Evolutionary conservation across 2,329 filamentous ascomycete genomes (phyloP).

Genomic region (Penicillium olsonii): DNA sequence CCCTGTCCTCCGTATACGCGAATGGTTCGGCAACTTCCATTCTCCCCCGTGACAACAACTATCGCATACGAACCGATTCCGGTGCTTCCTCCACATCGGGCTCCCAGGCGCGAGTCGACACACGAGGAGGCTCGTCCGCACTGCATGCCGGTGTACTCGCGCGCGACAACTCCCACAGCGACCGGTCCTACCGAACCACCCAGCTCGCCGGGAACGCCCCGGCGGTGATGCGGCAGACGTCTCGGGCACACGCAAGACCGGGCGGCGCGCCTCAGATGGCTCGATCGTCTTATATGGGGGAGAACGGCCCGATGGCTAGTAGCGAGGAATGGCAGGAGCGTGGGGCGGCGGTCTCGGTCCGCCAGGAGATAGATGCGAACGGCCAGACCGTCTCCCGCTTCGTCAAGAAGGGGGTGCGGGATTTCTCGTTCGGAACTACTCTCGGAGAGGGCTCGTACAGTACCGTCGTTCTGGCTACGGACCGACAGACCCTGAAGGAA

Average conservation of each 20-base stretch:
- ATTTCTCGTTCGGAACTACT: constrained; percentile 89
- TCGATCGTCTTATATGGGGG: constrained; percentile 53
- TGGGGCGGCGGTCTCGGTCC: constrained; percentile 81
- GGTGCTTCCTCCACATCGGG: constrained; percentile 60
- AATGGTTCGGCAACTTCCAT: constrained; percentile 44
- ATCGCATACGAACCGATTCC: constrained; percentile 61
- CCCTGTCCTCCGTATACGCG: constrained; percentile 51
- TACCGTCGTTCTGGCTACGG: constrained; percentile 88
- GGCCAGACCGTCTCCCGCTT: constrained; percentile 79
- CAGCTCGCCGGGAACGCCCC: constrained; percentile 62
- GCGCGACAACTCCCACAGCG: constrained; percentile 69
- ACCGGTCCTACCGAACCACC: constrained; percentile 66
- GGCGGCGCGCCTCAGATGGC: constrained; percentile 37
- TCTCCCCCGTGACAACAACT: constrained; percentile 46
- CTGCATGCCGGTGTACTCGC: constrained; percentile 64
- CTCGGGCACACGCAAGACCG: constrained; percentile 64
- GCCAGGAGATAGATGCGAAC: constrained; percentile 80
- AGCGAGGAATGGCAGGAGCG: constrained; percentile 96
- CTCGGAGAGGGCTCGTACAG: constrained; percentile 97
- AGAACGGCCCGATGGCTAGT: constrained; percentile 62
- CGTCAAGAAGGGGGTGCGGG: constrained; percentile 95
- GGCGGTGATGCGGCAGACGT: constrained; percentile 73
- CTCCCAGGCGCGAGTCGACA: constrained; percentile 61
- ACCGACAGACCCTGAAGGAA: constrained; percentile 90
- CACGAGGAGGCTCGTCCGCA: constrained; percentile 60